Evolutionary conservation across 495 filamentous ascomycete species (phyloP).

Genomic region (Hypoxylon fuscum): DNA sequence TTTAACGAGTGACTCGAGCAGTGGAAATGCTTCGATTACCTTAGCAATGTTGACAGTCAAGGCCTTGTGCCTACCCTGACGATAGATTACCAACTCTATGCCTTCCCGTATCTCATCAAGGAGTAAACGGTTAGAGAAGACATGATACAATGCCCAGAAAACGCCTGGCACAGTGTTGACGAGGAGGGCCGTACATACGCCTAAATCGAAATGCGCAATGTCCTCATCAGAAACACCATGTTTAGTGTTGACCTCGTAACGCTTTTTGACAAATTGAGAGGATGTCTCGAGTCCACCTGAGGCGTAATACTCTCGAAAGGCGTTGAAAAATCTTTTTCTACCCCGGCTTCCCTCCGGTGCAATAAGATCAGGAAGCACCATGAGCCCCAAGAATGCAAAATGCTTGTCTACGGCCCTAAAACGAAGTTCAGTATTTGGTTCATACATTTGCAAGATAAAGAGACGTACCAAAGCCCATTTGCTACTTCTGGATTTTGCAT

Average conservation of each 20-base stretch:
- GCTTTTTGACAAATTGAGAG: conserved; percentile 3
- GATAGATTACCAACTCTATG: background rate
- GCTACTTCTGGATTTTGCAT: background rate
- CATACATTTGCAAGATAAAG: too few relatives aligned
- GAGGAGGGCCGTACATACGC: background rate
- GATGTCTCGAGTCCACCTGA: background rate
- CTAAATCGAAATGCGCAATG: conserved; percentile 10
- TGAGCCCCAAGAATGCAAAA: background rate
- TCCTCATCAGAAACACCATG: background rate
- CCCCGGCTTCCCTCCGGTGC: background rate
- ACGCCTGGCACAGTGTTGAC: conserved; percentile 12
- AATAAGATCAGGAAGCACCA: background rate
- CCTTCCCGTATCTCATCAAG: background rate
- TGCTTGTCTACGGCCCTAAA: background rate
- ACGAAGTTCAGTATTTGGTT: too few relatives aligned
- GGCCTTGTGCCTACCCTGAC: too few relatives aligned
- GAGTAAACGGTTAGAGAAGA: conserved; percentile 2
- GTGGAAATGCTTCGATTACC: background rate
- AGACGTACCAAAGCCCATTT: background rate
- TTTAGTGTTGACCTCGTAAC: conserved; percentile 7
- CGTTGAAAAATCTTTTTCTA: background rate
- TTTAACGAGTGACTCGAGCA: background rate
- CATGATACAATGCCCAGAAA: conserved; percentile 13
- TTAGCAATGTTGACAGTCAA: background rate
- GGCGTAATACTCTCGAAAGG: background rate